A percentile compares a stretch with the other conserved stretches of the same genome.
Conservation (phyloP, 2,329 filamentous ascomycete genomes). For the Diplodia mutila region DNA sequence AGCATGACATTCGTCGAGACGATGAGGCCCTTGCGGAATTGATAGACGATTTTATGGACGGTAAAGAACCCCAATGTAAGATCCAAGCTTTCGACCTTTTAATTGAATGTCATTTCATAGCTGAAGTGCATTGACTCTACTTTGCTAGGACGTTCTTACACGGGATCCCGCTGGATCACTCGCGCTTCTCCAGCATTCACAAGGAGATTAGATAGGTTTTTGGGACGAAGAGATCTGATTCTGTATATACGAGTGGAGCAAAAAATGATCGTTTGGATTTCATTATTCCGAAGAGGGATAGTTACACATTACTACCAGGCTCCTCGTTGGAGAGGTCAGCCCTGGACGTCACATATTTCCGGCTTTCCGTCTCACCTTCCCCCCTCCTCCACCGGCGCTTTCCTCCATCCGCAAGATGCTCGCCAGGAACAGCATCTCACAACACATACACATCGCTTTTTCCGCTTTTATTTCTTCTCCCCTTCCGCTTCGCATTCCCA, state of each 20-base stretch:
- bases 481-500: neutral
- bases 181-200: too few relatives aligned
- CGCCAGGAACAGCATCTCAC: neutral
- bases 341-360: conserved; percentile 4
- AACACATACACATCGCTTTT: neutral
- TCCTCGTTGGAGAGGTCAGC: neutral
- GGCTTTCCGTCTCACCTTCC: neutral
- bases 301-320: conserved; percentile 15
- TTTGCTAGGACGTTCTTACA: too few relatives aligned
- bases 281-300: neutral
- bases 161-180: too few relatives aligned
- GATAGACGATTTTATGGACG: too few relatives aligned
- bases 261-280: neutral
- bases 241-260: neutral
- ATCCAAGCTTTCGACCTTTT: too few relatives aligned
- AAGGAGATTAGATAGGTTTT: neutral
- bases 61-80: too few relatives aligned
- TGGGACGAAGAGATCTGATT: too few relatives aligned
- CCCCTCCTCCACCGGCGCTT: neutral
- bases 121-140: too few relatives aligned
- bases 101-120: too few relatives aligned
- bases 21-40: too few relatives aligned
- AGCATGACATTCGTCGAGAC: too few relatives aligned
- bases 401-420: neutral
- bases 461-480: neutral